Evolutionary conservation across 2,329 filamentous ascomycete genomes (phyloP).

Genomic region (Fusarium nematophilum): DNA sequence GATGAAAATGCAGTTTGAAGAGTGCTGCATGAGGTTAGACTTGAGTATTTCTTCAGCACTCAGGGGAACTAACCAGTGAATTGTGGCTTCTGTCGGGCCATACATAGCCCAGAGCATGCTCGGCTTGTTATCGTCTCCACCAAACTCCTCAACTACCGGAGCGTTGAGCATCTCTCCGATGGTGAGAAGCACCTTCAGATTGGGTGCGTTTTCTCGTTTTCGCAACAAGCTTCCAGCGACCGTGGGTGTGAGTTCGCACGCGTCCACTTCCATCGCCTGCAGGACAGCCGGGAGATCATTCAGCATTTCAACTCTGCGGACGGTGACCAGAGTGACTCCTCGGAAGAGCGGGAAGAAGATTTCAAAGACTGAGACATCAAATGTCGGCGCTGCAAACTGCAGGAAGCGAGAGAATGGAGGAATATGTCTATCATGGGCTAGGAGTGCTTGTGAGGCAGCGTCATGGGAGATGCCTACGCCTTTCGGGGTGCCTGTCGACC

Average conservation of each 20-base stretch:
- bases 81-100: constrained; percentile 90
- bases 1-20: constrained; percentile 72
- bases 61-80: constrained; percentile 74
- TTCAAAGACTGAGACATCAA: constrained; percentile 95
- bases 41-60: not conserved
- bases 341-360: constrained; percentile 89
- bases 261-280: constrained; percentile 75
- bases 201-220: constrained; percentile 73
- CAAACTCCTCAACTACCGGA: constrained; percentile 83
- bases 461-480: constrained; percentile 85
- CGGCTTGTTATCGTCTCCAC: constrained; percentile 60
- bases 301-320: constrained; percentile 75
- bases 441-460: constrained; percentile 82
- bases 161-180: constrained; percentile 93
- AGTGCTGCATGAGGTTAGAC: constrained; percentile 62
- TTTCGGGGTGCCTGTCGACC: constrained; percentile 89
- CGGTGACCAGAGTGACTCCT: constrained; percentile 78
- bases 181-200: constrained; percentile 78
- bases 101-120: constrained; percentile 93
- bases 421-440: constrained; percentile 83
- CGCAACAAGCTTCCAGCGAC: constrained; percentile 82
- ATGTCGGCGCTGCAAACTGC: constrained; percentile 92
- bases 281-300: constrained; percentile 79
- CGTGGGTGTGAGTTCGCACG: constrained; percentile 89
- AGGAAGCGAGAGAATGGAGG: constrained; percentile 83